A percentile compares a stretch with the other conserved stretches of the same genome.
Conservation (phyloP, 805 yeast species). For the Wickerhamomyces hampshirensis region DNA sequence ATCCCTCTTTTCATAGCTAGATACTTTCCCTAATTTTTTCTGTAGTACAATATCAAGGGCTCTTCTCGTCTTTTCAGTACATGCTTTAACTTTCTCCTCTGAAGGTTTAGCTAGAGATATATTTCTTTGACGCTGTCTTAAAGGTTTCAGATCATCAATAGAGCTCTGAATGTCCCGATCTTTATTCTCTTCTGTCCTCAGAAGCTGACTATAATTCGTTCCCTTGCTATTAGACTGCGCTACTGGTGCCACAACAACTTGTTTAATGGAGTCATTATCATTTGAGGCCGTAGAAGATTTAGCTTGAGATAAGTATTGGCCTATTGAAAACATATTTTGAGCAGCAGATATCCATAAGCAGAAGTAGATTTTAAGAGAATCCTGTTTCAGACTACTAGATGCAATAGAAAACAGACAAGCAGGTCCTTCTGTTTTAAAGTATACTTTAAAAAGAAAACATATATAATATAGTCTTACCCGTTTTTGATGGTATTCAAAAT, state of each 20-base stretch:
- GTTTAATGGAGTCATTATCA: conserved; percentile 3
- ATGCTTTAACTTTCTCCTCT: conserved; percentile 39
- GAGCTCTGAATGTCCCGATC: conserved; percentile 34
- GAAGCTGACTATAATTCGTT: conserved; percentile 19
- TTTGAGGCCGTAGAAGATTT: conserved; percentile 1
- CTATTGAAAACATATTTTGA: conserved; percentile 18
- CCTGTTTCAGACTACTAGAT: no score
- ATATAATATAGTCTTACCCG: no score
- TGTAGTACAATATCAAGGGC: conserved; percentile 51
- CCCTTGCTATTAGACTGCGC: conserved; percentile 1
- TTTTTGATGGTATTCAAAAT: no score
- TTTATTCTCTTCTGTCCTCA: conserved; percentile 16
- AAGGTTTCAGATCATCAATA: conserved; percentile 56
- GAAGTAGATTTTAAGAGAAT: no score
- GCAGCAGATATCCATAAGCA: no score
- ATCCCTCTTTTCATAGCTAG: conserved; percentile 18
- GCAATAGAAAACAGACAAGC: no score
- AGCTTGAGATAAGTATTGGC: conserved; percentile 14
- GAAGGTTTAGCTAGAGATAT: conserved; percentile 40
- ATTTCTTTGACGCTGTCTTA: conserved; percentile 41
- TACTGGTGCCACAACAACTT: conserved; percentile 9
- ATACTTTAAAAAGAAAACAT: no score
- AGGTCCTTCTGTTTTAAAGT: no score
- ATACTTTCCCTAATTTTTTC: conserved; percentile 29
- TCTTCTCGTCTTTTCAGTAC: conserved; percentile 50